Conservation (phyloP, 129 eudicot genomes). For the Lactuca sativa region DNA sequence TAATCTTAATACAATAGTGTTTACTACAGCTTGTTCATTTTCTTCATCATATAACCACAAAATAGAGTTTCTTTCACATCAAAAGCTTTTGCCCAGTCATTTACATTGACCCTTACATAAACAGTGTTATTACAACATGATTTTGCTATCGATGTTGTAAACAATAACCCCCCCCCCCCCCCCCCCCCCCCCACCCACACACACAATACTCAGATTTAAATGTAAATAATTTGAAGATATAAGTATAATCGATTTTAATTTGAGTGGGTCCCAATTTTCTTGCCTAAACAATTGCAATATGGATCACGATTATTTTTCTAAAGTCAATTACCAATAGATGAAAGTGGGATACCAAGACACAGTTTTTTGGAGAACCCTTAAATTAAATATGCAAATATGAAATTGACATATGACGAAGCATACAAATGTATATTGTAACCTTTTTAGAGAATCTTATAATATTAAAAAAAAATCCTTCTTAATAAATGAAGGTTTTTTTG, state of each 20-base stretch:
- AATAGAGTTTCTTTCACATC: too few relatives aligned
- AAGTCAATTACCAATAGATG: neutral
- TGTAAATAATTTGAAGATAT: slow-evolving; percentile 3
- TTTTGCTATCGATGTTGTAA: slow-evolving; percentile 6
- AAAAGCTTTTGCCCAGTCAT: neutral
- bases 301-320: slow-evolving; percentile 6
- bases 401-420: neutral
- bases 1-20: too few relatives aligned
- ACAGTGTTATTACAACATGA: neutral
- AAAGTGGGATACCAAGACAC: slow-evolving; percentile 7
- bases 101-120: neutral
- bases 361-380: neutral
- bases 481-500: too few relatives aligned
- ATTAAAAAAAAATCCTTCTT: neutral
- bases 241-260: slow-evolving; percentile 13
- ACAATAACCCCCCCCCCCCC: neutral
- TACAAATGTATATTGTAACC: too few relatives aligned
- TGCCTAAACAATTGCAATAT: slow-evolving; percentile 1
- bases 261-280: slow-evolving; percentile 3
- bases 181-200: too few relatives aligned
- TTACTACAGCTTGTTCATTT: neutral
- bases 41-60: too few relatives aligned
- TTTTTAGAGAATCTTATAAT: too few relatives aligned
- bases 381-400: neutral
- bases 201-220: slow-evolving; percentile 3